Conservation (phyloP, 2,329 filamentous ascomycete species). For the Talaromyces islandicus region DNA sequence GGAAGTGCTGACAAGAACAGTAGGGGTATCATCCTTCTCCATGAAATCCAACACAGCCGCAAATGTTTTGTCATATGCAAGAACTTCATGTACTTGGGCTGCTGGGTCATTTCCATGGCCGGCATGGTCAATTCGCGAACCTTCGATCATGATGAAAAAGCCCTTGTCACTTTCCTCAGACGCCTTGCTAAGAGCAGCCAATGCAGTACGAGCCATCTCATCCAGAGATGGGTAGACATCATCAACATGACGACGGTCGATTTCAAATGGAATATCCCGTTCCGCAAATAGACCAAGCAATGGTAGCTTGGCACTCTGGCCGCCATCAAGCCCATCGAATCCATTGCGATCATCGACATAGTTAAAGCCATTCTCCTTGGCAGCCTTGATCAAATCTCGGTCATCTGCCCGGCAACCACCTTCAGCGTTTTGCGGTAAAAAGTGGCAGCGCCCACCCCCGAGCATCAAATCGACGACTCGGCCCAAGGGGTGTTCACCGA, state of each 20-base stretch:
- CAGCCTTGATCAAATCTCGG: slow-evolving; percentile 67
- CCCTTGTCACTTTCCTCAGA: slow-evolving; percentile 81
- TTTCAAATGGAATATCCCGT: slow-evolving; percentile 82
- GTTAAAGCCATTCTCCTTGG: slow-evolving; percentile 71
- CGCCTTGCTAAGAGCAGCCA: slow-evolving; percentile 72
- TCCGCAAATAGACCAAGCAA: slow-evolving; percentile 79
- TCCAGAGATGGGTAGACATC: slow-evolving; percentile 81
- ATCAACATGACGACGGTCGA: slow-evolving; percentile 75
- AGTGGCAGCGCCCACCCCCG: slow-evolving; percentile 89
- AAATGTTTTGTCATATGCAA: slow-evolving; percentile 91
- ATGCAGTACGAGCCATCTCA: slow-evolving; percentile 82
- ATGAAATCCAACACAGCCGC: slow-evolving; percentile 79
- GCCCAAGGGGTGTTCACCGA: slow-evolving; percentile 81
- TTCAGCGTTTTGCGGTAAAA: slow-evolving; percentile 71
- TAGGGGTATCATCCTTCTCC: slow-evolving; percentile 62
- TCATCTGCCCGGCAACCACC: slow-evolving; percentile 79
- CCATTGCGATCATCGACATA: slow-evolving; percentile 67
- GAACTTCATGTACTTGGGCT: slow-evolving; percentile 80
- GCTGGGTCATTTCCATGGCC: slow-evolving; percentile 80
- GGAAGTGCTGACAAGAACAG: slow-evolving; percentile 80
- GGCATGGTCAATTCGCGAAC: slow-evolving; percentile 91
- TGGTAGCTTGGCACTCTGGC: slow-evolving; percentile 66
- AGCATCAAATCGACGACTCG: slow-evolving; percentile 87
- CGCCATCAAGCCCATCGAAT: slow-evolving; percentile 68
- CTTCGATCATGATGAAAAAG: slow-evolving; percentile 99